A percentile compares a stretch with the other conserved stretches of the same genome.
phyloP scores from a whole-genome alignment of 768 basidiomycete genomes.

The Tylopilus plumbeoviolaceoides region DNA sequence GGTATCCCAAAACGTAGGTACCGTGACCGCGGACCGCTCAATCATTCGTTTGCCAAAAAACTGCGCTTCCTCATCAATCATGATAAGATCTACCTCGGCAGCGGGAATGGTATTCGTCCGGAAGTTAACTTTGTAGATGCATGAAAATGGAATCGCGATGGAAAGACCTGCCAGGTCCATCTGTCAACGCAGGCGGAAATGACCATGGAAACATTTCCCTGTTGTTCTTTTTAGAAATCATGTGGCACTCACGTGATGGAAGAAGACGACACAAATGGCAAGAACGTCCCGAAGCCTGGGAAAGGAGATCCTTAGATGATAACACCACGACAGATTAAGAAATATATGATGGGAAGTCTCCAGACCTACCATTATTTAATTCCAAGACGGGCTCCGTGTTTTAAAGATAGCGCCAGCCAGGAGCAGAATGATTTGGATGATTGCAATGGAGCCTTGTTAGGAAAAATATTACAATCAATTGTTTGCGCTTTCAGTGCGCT shows the following conservation, averaged over 20 bases:
- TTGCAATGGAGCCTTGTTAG: constrained; percentile 58
- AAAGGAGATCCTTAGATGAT: not conserved
- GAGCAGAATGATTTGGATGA: constrained; percentile 43
- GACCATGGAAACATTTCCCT: constrained; percentile 15
- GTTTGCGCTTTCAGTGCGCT: constrained; percentile 34
- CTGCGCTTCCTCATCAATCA: constrained; percentile 57
- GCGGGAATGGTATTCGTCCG: constrained; percentile 27
- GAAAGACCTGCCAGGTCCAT: constrained; percentile 7
- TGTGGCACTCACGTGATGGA: constrained; percentile 53
- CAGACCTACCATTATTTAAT: constrained; percentile 37
- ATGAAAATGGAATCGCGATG: constrained; percentile 18
- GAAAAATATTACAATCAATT: constrained; percentile 39
- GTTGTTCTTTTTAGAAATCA: constrained; percentile 4
- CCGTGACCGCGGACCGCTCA: constrained; percentile 34
- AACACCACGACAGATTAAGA: constrained; percentile 7
- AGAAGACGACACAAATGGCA: constrained; percentile 47
- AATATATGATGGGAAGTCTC: constrained; percentile 2
- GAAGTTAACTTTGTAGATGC: constrained; percentile 23
- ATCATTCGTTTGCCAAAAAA: constrained; percentile 42
- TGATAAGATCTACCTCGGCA: constrained; percentile 55
- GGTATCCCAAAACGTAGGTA: too few relatives aligned
- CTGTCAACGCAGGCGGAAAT: constrained; percentile 23
- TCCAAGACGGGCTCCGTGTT: constrained; percentile 49
- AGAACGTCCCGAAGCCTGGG: constrained; percentile 14
- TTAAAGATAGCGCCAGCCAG: constrained; percentile 47